These are phyloP conservation scores for Comarum palustre DNA, from an alignment of 306 rosid genomes.

Conservation along the genomic window DNA sequence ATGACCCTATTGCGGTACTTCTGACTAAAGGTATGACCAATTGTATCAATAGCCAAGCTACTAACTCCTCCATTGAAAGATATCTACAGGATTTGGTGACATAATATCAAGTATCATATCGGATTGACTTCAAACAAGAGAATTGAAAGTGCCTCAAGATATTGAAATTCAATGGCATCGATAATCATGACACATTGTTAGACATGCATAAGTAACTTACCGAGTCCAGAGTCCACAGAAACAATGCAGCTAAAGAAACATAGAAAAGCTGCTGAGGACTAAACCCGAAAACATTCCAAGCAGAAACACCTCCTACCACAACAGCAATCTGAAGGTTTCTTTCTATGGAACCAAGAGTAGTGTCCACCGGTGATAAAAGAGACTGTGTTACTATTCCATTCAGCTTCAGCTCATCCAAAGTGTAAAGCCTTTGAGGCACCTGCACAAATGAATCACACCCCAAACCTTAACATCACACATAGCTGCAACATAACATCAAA, in stretches of 20 bases:
- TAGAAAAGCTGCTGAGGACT: constrained; percentile 57
- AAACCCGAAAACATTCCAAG: constrained; percentile 56
- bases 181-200: neutral
- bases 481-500: neutral
- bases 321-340: constrained; percentile 72
- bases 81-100: constrained; percentile 41
- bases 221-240: constrained; percentile 73
- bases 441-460: constrained; percentile 26
- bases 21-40: constrained; percentile 74
- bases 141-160: neutral
- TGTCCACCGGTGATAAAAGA: constrained; percentile 75
- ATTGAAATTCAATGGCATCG: neutral
- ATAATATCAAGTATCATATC: neutral
- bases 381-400: constrained; percentile 75
- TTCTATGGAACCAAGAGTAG: constrained; percentile 81
- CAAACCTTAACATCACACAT: neutral
- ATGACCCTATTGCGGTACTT: constrained; percentile 87
- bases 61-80: constrained; percentile 80
- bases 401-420: constrained; percentile 86
- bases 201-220: constrained; percentile 32
- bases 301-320: constrained; percentile 56
- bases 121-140: neutral
- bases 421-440: constrained; percentile 93
- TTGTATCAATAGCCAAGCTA: constrained; percentile 76
- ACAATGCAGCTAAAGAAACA: constrained; percentile 57